Percentiles rank a stretch among this genome's conserved stretches.
Evolutionary conservation across 306 rosid species (phyloP).

Genomic region (Cucumis hystrix): DNA sequence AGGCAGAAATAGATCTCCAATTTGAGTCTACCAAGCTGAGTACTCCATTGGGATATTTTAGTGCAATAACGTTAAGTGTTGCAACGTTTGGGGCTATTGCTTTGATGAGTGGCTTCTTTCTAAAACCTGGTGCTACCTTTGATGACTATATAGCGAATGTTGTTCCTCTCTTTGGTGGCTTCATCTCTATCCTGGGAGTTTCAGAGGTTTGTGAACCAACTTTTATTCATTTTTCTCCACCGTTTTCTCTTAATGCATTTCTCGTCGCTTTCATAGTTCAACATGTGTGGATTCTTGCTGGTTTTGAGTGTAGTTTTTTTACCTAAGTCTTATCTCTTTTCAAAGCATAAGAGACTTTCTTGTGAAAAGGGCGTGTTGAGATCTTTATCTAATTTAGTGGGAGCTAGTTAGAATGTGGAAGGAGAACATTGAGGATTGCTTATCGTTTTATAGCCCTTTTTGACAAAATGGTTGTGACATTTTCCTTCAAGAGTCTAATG

Average conservation of each 20-base stretch:
- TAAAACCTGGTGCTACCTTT: slow-evolving; percentile 75
- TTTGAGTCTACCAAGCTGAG: slow-evolving; percentile 69
- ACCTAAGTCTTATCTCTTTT: not conserved
- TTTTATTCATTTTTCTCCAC: not conserved
- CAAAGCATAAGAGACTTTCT: not conserved
- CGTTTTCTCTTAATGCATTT: not conserved
- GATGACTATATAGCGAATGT: slow-evolving; percentile 71
- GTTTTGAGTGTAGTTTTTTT: not conserved
- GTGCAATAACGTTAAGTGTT: slow-evolving; percentile 50
- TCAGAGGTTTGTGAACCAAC: slow-evolving; percentile 56
- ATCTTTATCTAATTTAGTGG: not conserved
- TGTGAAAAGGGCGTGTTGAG: not conserved
- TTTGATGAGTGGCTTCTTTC: slow-evolving; percentile 83
- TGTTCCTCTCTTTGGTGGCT: slow-evolving; percentile 82
- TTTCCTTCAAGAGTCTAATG: not conserved
- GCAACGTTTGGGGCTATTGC: slow-evolving; percentile 88
- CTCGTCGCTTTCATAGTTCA: not conserved
- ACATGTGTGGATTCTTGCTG: not conserved
- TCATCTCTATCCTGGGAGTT: slow-evolving; percentile 65
- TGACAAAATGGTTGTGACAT: not conserved
- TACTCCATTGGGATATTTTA: slow-evolving; percentile 68
- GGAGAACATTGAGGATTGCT: not conserved
- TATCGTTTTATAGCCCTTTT: not conserved
- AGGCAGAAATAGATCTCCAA: slow-evolving; percentile 85
- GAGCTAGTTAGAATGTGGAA: not conserved